A percentile compares a stretch with the other conserved stretches of the same genome.
Evolutionary conservation across 192 early-diverging fungal species (phyloP).

Genomic region (Entomortierella parvispora): DNA sequence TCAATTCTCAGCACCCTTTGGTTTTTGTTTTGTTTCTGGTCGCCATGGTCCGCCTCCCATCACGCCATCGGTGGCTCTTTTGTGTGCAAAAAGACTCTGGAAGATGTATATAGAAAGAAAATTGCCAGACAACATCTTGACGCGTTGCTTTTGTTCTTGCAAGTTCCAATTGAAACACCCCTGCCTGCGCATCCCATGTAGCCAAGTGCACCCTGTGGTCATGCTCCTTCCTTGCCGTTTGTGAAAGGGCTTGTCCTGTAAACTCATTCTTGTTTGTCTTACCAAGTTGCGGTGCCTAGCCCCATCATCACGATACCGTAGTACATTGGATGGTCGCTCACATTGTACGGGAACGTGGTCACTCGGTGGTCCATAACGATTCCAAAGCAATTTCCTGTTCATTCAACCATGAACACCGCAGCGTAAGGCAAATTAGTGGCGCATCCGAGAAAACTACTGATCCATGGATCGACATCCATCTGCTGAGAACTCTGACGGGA

Average conservation of each 20-base stretch:
- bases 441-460: not conserved
- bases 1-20: not conserved
- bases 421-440: not conserved
- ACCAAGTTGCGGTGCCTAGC: constrained; percentile 81
- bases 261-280: too few relatives aligned
- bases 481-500: too few relatives aligned
- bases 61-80: not conserved
- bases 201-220: too few relatives aligned
- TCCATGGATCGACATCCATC: too few relatives aligned
- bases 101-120: not conserved
- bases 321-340: constrained; percentile 90
- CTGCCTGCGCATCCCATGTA: too few relatives aligned
- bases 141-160: too few relatives aligned
- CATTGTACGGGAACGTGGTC: constrained; percentile 88
- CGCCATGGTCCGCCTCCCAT: not conserved
- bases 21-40: not conserved
- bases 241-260: too few relatives aligned
- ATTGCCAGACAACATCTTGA: too few relatives aligned
- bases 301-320: constrained; percentile 84
- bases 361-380: constrained; percentile 85
- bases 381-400: constrained; percentile 86
- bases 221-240: too few relatives aligned
- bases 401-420: not conserved
- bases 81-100: not conserved
- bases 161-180: too few relatives aligned